phyloP scores from a whole-genome alignment of 768 basidiomycete species.

The Termitomyces sp. region DNA sequence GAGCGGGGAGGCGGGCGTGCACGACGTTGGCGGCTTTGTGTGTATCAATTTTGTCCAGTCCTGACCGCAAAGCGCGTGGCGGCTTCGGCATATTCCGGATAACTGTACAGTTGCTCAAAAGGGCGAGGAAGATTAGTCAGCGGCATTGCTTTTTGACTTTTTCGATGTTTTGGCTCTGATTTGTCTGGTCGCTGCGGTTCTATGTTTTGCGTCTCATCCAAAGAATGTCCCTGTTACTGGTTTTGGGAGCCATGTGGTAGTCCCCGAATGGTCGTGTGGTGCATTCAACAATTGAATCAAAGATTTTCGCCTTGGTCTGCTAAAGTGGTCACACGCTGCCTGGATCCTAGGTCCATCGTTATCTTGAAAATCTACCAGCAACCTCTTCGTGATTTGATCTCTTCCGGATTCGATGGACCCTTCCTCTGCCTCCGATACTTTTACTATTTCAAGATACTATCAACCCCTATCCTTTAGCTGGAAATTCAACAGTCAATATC shows the following conservation, averaged over 20 bases:
- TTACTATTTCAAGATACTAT: neutral
- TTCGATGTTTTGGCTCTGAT: neutral
- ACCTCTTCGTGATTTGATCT: neutral
- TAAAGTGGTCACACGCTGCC: neutral
- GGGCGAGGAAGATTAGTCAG: conserved; percentile 18
- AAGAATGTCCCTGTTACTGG: neutral
- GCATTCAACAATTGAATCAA: neutral
- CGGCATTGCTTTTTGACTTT: neutral
- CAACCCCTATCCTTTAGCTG: neutral
- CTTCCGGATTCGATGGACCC: too few species aligned
- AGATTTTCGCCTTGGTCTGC: neutral
- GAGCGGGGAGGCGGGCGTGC: conserved; percentile 39
- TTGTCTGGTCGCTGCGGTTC: too few species aligned
- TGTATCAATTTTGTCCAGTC: conserved; percentile 32
- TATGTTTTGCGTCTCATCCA: too few species aligned
- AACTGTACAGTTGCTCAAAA: conserved; percentile 37
- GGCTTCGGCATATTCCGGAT: conserved; percentile 35
- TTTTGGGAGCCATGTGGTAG: neutral
- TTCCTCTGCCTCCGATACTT: neutral
- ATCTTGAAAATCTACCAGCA: neutral
- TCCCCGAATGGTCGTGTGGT: neutral
- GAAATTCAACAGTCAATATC: neutral
- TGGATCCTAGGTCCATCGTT: neutral
- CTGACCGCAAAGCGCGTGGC: conserved; percentile 16
- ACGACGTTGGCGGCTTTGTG: conserved; percentile 47